A percentile compares a stretch with the other conserved stretches of the same genome.
Conservation (phyloP, 192 early-diverging fungal genomes). For the Gamsiella multidivaricata region DNA sequence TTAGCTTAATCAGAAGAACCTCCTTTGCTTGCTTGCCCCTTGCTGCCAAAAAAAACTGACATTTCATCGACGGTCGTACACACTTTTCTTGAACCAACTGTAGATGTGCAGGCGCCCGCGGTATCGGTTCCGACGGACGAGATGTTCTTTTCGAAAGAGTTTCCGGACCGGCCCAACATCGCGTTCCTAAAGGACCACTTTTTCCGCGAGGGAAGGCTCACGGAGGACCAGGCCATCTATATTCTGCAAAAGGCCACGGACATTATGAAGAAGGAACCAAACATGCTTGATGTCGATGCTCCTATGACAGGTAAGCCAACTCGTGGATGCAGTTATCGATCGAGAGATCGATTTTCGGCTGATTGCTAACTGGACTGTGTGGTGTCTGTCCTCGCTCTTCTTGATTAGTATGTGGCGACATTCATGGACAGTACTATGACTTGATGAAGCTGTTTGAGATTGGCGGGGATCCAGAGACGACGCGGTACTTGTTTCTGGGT, state of each 20-base stretch:
- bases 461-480: constrained; percentile 88
- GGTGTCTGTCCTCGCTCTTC: background rate
- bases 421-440: constrained; percentile 98
- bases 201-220: constrained; percentile 87
- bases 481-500: constrained; percentile 92
- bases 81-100: background rate
- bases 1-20: no score
- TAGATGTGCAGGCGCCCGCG: constrained; percentile 64
- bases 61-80: background rate
- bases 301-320: constrained; percentile 87
- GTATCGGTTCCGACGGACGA: constrained; percentile 58
- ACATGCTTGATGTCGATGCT: constrained; percentile 85
- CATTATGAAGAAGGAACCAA: constrained; percentile 82
- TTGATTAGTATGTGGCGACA: constrained; percentile 88
- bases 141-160: constrained; percentile 60
- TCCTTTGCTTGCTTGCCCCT: no score
- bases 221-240: constrained; percentile 87
- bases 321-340: no score
- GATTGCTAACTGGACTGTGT: no score
- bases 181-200: constrained; percentile 90
- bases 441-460: constrained; percentile 97
- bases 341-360: no score
- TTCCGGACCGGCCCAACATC: constrained; percentile 74
- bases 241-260: constrained; percentile 86
- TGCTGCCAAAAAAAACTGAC: no score